Evolutionary conservation across 371 early-diverging fungal species (phyloP).

Genomic region (Choanephora cucurbitarum): DNA sequence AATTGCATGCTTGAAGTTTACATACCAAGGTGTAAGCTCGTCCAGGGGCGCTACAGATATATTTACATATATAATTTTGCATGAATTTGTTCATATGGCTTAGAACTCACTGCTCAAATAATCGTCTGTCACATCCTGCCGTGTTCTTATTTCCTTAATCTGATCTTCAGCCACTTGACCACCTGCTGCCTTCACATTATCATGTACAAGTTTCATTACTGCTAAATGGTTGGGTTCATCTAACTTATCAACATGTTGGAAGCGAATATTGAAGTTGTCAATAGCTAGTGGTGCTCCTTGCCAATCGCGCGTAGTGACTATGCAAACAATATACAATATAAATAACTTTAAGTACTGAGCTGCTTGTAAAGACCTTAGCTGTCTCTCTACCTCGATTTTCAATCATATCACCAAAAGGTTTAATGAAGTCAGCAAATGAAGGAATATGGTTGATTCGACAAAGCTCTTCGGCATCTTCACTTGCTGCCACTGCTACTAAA

Average conservation of each 20-base stretch:
- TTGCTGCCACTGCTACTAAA: conserved; percentile 72
- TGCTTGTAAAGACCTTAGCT: too few relatives aligned
- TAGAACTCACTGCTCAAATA: conserved; percentile 55
- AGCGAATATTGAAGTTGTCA: conserved; percentile 73
- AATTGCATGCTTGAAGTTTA: conserved; percentile 70
- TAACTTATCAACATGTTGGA: conserved; percentile 59
- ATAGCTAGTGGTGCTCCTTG: conserved; percentile 64
- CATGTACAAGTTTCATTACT: conserved; percentile 57
- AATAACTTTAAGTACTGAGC: too few relatives aligned
- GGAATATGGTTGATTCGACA: conserved; percentile 70
- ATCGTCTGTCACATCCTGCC: conserved; percentile 46
- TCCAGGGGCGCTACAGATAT: conserved; percentile 53
- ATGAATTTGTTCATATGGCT: too few relatives aligned
- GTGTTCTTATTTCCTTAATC: conserved; percentile 26
- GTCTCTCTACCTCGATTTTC: conserved; percentile 79
- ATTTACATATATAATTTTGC: too few relatives aligned
- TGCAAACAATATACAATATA: neutral
- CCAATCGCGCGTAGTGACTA: conserved; percentile 73
- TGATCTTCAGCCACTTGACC: conserved; percentile 13
- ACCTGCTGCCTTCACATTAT: conserved; percentile 45
- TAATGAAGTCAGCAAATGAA: conserved; percentile 72
- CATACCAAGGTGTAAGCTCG: conserved; percentile 86
- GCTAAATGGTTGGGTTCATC: conserved; percentile 61
- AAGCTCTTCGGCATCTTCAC: conserved; percentile 71
- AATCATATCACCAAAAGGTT: conserved; percentile 82